Base-by-base conservation (phyloP, 208 protist genomes). In the Trypanosoma vivax region DNA sequence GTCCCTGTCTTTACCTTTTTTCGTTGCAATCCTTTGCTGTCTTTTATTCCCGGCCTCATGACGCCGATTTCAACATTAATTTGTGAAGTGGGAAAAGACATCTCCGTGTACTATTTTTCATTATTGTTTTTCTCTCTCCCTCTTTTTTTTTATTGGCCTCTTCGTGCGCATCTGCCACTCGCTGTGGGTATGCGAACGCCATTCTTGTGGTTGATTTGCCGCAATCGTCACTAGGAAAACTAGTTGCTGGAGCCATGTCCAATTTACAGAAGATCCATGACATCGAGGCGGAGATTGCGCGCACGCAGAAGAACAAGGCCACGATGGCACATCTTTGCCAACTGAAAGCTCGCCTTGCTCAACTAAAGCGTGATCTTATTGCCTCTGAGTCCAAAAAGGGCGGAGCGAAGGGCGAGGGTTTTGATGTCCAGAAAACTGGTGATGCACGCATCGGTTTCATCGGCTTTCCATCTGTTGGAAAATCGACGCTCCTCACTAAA, bases 301-400 rank as follows among this genome's bases (percentile, higher is more conserved):
- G 94, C 40, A 99, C 97, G 30, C 97, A 99, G 83, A 97, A 98
- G 79, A 99, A 99, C 77, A 99, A 99, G 79, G 96, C 96, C 34
- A 99, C 96, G 24, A 86, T 88, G 67, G 79, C 83, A 25, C 97
- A 98, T 79, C 78, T 99, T 49, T 97, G 98, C 68, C 53, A 90
- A 25, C 76, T 99, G 28, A 99, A 99, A 74, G 98, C 98, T 5
- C 97, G 97, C 53, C 76, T 99, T 2, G 96, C 98, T 5, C 97
- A 99, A 70, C 81, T 99, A 10, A 96, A 94, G 65, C 85, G 92
- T 33, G 97, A 99, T 59, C 68, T 98, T 21, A 90, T 99, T 40
- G 68, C 81, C 28, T 85, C 78, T 41, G 79, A 87, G 24, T 91
- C 73, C 34, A 93, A 80, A 48, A 96, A 94, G 50, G 79, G 76